phyloP scores from a whole-genome alignment of 176 grass and related monocot genomes.

The Triticum dicoccoides region DNA sequence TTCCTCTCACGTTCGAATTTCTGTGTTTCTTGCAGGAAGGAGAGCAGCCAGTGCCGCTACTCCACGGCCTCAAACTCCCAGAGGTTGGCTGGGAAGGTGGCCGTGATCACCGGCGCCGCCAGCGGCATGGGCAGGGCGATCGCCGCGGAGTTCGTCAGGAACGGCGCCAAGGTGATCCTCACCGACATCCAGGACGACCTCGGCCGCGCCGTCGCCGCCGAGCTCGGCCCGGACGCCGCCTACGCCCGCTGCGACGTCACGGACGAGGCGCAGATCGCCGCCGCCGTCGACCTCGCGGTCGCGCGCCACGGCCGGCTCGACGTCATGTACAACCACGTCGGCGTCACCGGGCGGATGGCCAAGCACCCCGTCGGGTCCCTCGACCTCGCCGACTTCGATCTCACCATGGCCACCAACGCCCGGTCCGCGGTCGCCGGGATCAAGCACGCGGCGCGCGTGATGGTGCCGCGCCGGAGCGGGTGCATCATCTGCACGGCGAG shows the following conservation, averaged over 20 bases:
- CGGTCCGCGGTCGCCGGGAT: constrained; percentile 45
- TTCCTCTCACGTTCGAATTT: too few relatives aligned
- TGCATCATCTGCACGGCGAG: constrained; percentile 60
- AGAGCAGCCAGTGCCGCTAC: not conserved
- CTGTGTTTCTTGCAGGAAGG: too few relatives aligned
- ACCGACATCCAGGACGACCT: too few relatives aligned
- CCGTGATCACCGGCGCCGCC: constrained; percentile 64
- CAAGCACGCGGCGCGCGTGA: constrained; percentile 65
- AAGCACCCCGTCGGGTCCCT: constrained; percentile 15
- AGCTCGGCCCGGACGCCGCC: too few relatives aligned
- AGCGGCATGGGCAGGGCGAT: constrained; percentile 24
- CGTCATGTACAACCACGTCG: constrained; percentile 66
- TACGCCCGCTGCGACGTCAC: constrained; percentile 30
- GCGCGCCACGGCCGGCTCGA: constrained; percentile 47
- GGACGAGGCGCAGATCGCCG: constrained; percentile 39
- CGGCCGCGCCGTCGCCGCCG: too few relatives aligned
- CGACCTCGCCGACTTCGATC: constrained; percentile 54
- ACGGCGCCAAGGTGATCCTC: too few relatives aligned
- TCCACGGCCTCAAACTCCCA: not conserved
- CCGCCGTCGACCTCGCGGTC: constrained; percentile 54
- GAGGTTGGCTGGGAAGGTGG: constrained; percentile 56
- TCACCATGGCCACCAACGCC: constrained; percentile 46
- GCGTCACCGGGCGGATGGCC: not conserved
- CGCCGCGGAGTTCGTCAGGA: too few relatives aligned
- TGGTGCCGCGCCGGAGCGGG: constrained; percentile 44